Percentiles rank a stretch among this genome's conserved stretches.
Evolutionary conservation across 2,329 filamentous ascomycete genomes (phyloP).

Genomic region (Aspergillus piperis): DNA sequence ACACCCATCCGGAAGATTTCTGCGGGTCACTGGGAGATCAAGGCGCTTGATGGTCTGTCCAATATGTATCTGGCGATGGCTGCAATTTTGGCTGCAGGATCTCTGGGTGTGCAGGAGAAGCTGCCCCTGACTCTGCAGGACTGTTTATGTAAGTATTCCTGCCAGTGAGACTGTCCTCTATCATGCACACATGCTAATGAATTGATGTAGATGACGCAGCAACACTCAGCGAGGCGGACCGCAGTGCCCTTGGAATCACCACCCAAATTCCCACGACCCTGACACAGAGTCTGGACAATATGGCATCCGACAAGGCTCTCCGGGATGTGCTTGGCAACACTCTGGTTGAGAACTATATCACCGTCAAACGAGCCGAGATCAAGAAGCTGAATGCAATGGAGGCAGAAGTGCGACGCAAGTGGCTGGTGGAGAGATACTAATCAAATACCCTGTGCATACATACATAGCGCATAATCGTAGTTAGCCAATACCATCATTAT

Average conservation of each 20-base stretch:
- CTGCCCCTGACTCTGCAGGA: conserved; percentile 33
- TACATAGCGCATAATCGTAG: background rate
- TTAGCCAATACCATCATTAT: background rate
- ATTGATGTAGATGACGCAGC: conserved; percentile 35
- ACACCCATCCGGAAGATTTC: conserved; percentile 69
- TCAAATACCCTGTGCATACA: background rate
- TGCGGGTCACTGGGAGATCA: conserved; percentile 73
- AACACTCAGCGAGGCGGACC: conserved; percentile 30
- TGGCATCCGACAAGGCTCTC: conserved; percentile 34
- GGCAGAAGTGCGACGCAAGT: conserved; percentile 34
- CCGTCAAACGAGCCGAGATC: conserved; percentile 39
- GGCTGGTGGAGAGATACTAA: conserved; percentile 45
- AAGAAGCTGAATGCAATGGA: conserved; percentile 34
- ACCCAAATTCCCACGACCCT: conserved; percentile 38
- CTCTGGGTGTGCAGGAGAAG: conserved; percentile 52
- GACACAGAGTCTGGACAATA: conserved; percentile 34
- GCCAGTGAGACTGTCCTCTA: background rate
- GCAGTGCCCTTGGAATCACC: conserved; percentile 40
- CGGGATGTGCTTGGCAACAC: conserved; percentile 31
- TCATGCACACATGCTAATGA: background rate
- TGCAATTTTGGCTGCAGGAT: conserved; percentile 62
- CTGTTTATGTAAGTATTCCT: conserved; percentile 33
- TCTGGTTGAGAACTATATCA: conserved; percentile 30
- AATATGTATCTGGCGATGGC: conserved; percentile 73
- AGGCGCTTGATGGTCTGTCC: conserved; percentile 74